These are phyloP conservation scores for Tulasnella calospora DNA, from an alignment of 768 basidiomycete species.

Conservation along the genomic window DNA sequence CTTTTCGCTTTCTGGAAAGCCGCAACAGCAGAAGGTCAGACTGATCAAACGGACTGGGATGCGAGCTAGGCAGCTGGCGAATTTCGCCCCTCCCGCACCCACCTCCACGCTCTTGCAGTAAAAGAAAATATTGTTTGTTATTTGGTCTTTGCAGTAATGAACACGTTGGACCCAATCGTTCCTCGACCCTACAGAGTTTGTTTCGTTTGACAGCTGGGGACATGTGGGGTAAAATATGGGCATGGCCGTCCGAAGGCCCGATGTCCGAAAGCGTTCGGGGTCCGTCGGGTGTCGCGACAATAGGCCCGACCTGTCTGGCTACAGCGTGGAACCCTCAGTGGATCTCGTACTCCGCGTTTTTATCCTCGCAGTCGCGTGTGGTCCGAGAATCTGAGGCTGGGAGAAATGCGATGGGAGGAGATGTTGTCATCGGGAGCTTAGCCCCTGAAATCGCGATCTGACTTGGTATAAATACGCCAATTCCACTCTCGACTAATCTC, in stretches of 20 bases:
- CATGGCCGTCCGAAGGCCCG: not conserved
- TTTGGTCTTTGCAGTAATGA: conserved; percentile 7
- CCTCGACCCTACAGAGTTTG: not conserved
- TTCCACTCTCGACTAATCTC: not conserved
- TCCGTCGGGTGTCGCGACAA: not conserved
- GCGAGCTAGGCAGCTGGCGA: conserved; percentile 14
- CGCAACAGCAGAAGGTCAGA: conserved; percentile 45
- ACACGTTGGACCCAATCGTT: not conserved
- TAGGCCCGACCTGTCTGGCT: not conserved
- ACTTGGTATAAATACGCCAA: not conserved
- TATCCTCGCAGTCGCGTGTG: not conserved
- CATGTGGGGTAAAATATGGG: not conserved
- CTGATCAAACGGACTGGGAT: conserved; percentile 36
- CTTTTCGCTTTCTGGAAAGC: conserved; percentile 78
- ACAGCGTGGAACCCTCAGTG: too few species aligned
- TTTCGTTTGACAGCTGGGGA: not conserved
- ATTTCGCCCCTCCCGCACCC: not conserved
- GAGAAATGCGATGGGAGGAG: not conserved
- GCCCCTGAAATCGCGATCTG: conserved; percentile 1
- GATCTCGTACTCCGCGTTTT: not conserved
- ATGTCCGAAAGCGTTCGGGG: not conserved
- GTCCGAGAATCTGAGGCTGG: not conserved
- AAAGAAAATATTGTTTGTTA: not conserved
- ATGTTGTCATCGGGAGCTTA: not conserved
- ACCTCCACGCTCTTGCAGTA: too few species aligned